phyloP scores from a whole-genome alignment of 495 filamentous ascomycete genomes.

The Penicillium chermesinum region DNA sequence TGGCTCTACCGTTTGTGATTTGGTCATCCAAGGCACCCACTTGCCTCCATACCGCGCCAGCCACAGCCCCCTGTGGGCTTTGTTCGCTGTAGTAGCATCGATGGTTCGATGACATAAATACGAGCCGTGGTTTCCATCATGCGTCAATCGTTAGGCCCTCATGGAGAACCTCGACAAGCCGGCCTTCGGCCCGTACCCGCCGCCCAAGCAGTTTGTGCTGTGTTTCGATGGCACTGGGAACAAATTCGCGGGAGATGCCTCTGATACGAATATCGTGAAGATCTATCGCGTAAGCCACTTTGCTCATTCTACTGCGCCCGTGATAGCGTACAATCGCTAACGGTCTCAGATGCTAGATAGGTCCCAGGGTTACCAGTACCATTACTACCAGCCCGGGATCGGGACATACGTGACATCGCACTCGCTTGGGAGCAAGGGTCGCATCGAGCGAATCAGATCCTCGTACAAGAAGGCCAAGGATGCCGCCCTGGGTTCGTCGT shows the following conservation, averaged over 20 bases:
- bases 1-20: conserved; percentile 7
- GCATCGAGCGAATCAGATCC: conserved; percentile 57
- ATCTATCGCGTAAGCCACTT: conserved; percentile 52
- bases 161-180: neutral
- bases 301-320: neutral
- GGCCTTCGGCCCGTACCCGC: conserved; percentile 1
- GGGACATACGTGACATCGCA: conserved; percentile 71
- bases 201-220: conserved; percentile 56
- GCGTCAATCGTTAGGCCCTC: neutral
- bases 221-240: conserved; percentile 90
- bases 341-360: conserved; percentile 46
- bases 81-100: neutral
- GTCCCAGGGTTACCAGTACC: conserved; percentile 39
- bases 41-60: neutral
- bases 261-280: conserved; percentile 82
- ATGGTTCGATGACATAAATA: conserved; percentile 4
- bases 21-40: conserved; percentile 4
- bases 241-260: conserved; percentile 70
- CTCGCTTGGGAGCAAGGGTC: conserved; percentile 57
- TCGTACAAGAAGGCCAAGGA: conserved; percentile 78
- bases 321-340: neutral
- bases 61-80: neutral
- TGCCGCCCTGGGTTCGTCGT: conserved; percentile 73
- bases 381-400: conserved; percentile 59
- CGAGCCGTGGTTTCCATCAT: conserved; percentile 3